Evolutionary conservation across 1,284 basidiomycete genomes (phyloP).

Genomic region (Ustilago xerochloae): DNA sequence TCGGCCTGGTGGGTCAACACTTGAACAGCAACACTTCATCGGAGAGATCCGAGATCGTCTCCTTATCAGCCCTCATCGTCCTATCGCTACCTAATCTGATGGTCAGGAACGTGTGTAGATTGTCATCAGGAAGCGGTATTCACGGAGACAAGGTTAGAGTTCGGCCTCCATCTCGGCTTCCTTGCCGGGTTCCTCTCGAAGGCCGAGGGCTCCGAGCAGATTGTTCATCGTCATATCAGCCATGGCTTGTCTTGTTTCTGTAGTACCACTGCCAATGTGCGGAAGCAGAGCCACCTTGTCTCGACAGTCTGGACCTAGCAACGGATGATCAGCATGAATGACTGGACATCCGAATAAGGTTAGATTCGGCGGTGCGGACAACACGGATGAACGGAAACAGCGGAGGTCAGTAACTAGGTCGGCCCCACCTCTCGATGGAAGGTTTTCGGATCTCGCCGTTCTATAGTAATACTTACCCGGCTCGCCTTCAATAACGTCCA

Average conservation of each 20-base stretch:
- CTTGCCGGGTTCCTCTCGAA: slow-evolving; percentile 33
- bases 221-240: slow-evolving; percentile 69
- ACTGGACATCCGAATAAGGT: slow-evolving; percentile 57
- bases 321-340: slow-evolving; percentile 78
- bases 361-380: slow-evolving; percentile 6
- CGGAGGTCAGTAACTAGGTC: neutral
- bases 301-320: slow-evolving; percentile 71
- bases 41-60: neutral
- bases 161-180: slow-evolving; percentile 48
- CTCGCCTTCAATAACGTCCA: slow-evolving; percentile 95
- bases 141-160: slow-evolving; percentile 14
- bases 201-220: slow-evolving; percentile 48
- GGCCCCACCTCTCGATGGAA: neutral
- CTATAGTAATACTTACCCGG: slow-evolving; percentile 70
- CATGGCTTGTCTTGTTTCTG: slow-evolving; percentile 85
- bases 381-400: slow-evolving; percentile 11
- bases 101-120: neutral
- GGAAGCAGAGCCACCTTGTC: slow-evolving; percentile 81
- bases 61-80: neutral
- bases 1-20: neutral
- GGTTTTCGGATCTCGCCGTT: slow-evolving; percentile 24
- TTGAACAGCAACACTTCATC: neutral
- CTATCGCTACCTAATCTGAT: neutral
- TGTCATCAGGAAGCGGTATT: neutral
- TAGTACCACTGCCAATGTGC: slow-evolving; percentile 89